A percentile compares a stretch with the other conserved stretches of the same genome.
phyloP scores from a whole-genome alignment of 2,329 filamentous ascomycete genomes.

The Cryphonectria parasitica region DNA sequence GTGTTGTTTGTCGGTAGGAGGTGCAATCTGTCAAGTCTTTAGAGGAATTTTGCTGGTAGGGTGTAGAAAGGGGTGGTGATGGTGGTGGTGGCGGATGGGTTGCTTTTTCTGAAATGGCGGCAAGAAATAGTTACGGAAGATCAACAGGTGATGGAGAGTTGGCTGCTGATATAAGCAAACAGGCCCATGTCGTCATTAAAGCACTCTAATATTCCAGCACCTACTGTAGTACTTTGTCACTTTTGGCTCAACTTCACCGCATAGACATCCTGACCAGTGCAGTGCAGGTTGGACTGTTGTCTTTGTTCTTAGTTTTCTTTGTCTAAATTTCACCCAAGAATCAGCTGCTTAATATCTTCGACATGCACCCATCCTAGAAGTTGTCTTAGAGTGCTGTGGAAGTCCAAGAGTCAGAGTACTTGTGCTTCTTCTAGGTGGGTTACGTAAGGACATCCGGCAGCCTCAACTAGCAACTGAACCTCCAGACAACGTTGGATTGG shows the following conservation, averaged over 20 bases:
- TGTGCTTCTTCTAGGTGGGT: neutral
- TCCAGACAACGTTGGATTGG: neutral
- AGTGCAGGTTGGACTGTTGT: neutral
- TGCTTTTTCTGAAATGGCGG: neutral
- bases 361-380: neutral
- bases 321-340: neutral
- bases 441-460: slow-evolving; percentile 2
- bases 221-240: neutral
- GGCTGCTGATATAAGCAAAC: neutral
- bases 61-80: neutral
- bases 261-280: neutral
- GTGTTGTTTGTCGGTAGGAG: neutral
- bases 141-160: neutral
- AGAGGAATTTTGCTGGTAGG: neutral
- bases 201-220: too few species aligned
- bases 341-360: too few species aligned
- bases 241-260: neutral
- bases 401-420: neutral
- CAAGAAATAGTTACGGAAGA: neutral
- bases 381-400: neutral
- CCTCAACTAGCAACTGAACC: neutral
- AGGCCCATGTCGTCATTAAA: neutral
- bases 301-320: neutral
- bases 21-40: neutral
- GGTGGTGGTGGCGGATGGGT: neutral